Percentiles rank a stretch among this genome's conserved stretches.
Conservation (phyloP, 495 filamentous ascomycete species). For the Delitschia confertaspora region DNA sequence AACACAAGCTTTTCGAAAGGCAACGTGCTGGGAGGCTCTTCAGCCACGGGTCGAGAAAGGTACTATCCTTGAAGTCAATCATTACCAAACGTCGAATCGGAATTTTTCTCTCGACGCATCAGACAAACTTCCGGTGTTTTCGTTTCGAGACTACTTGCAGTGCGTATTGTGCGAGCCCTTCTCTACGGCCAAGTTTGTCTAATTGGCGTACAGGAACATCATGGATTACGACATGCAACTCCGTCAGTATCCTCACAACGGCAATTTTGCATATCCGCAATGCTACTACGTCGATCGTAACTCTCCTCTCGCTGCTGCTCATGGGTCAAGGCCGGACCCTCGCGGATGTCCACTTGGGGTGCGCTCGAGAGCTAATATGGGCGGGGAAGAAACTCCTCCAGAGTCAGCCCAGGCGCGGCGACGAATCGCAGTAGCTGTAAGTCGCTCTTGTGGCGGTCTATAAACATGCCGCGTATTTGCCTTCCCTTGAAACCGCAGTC, state of each 20-base stretch:
- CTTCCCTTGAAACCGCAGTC: no score
- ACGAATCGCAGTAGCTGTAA: conserved; percentile 28
- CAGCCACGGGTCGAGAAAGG: neutral
- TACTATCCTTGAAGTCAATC: conserved; percentile 13
- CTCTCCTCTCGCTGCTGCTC: conserved; percentile 6
- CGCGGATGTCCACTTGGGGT: conserved; percentile 9
- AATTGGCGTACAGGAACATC: no score
- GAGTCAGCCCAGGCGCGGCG: conserved; percentile 6
- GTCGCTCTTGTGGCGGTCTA: conserved; percentile 1
- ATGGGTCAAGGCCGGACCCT: conserved; percentile 8
- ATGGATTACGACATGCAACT: conserved; percentile 9
- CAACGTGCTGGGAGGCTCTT: neutral
- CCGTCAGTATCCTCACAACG: conserved; percentile 5
- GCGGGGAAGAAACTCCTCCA: conserved; percentile 7
- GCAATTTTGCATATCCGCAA: neutral
- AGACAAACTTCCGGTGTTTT: conserved; percentile 16
- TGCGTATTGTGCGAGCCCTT: conserved; percentile 3
- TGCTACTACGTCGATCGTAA: conserved; percentile 17
- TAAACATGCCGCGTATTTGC: no score
- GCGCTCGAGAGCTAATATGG: neutral
- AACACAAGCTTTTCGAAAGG: conserved; percentile 1
- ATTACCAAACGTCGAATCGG: conserved; percentile 10
- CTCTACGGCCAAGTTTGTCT: neutral
- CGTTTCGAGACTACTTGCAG: conserved; percentile 11
- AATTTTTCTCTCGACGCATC: neutral